Evolutionary conservation across 1,284 basidiomycete species (phyloP), one percentile per base, ranked within the genome.

Genomic region (Athelia sp.): DNA sequence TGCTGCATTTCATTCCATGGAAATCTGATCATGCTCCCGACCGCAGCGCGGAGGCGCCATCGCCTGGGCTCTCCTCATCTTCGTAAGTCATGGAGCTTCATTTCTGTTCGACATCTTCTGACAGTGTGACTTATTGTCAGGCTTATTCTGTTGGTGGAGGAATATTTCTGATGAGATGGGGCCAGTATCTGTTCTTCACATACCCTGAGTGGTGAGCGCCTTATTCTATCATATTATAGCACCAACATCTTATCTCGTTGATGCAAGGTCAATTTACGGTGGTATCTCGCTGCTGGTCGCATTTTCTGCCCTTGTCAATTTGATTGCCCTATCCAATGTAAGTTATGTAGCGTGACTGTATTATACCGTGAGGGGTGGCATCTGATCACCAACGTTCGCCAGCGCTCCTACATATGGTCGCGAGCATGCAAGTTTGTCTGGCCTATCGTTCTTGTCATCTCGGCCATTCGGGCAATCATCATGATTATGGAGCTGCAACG

Each of bases 401-500:
- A 87, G 84, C 74, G 78, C 67, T 87, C 84, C 50, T 87, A 86
- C 70, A 78, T 82, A 60, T 88, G 82, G 76, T 78, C 77, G 54
- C 75, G 84, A 54, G 81, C 79, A 9, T 75, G 74, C 67, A 82
- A 82, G 62, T 82, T 85, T 68, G 55, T 87, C 36, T 89, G 86
- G 85, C 85, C 86, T 3, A 77, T 88, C 62, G 58, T 87, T 53
- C 80, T 90, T 58, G 70, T 88, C 62, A 75, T 84, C 52, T 75
- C 70, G 57, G 81, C 80, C 22, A 66, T 89, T 50, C 79, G 87
- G 54, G 84, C 80, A 34, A 82, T 83, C 58, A 64, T 87, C 54
- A 90, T 90, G 82, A 84, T 87, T 63, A 79, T 85, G 64, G 70
- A 86, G 65, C 76, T 87, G 52, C 74, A 83, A 62, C 75, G 82